phyloP scores from a whole-genome alignment of 2,329 filamentous ascomycete genomes.

The Didymella lethalis region DNA sequence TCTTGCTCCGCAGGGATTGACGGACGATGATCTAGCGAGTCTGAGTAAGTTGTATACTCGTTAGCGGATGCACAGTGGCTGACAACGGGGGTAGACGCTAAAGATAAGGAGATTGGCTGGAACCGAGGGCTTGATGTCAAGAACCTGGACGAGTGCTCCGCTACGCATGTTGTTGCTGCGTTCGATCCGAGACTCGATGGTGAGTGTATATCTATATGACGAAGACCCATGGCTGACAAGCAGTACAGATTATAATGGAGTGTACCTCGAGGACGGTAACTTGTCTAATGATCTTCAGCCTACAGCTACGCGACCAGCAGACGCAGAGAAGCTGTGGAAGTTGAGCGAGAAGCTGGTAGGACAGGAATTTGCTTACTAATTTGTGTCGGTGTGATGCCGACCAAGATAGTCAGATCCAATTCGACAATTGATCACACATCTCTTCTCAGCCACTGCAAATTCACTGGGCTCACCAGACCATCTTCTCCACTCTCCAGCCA shows the following conservation, averaged over 20 bases:
- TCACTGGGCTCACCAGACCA: constrained; percentile 68
- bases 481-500: constrained; percentile 61
- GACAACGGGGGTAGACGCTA: background rate
- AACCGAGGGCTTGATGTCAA: background rate
- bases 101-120: background rate
- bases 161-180: background rate
- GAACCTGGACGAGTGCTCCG: background rate
- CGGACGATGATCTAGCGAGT: background rate
- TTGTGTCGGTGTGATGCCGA: background rate
- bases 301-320: constrained; percentile 31
- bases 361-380: constrained; percentile 37
- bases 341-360: constrained; percentile 45
- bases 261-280: background rate
- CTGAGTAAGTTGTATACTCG: background rate
- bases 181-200: background rate
- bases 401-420: background rate
- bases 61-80: background rate
- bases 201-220: background rate
- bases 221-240: background rate
- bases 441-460: constrained; percentile 61
- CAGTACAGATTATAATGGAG: background rate
- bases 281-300: constrained; percentile 24
- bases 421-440: background rate
- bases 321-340: constrained; percentile 44
- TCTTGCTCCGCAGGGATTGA: background rate